phyloP scores from a whole-genome alignment of 306 rosid species.

The Quercus berberidifolia region DNA sequence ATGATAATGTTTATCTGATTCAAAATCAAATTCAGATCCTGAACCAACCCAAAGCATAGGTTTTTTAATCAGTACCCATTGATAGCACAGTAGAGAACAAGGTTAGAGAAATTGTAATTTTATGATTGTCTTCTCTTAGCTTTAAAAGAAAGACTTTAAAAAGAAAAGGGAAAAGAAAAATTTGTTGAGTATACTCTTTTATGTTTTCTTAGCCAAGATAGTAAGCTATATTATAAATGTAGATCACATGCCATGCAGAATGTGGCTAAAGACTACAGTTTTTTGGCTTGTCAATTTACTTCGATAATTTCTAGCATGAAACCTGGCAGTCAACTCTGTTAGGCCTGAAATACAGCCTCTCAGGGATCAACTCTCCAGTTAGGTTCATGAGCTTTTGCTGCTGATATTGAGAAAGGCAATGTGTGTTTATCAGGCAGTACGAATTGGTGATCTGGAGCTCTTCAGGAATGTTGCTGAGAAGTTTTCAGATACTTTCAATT shows the following conservation, averaged over 20 bases:
- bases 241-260: neutral
- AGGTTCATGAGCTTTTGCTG: neutral
- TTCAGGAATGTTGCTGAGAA: constrained; percentile 85
- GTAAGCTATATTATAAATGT: neutral
- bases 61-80: neutral
- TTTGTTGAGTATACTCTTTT: neutral
- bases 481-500: constrained; percentile 61
- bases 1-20: neutral
- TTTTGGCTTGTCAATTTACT: neutral
- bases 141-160: neutral
- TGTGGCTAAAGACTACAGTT: neutral
- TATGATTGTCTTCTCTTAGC: neutral
- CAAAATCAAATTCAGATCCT: neutral
- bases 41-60: neutral
- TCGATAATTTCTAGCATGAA: neutral
- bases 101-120: neutral
- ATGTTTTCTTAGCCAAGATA: neutral
- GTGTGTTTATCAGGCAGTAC: constrained; percentile 68
- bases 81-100: neutral
- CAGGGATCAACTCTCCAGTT: neutral
- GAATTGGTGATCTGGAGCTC: constrained; percentile 96
- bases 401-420: neutral
- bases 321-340: neutral
- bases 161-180: neutral
- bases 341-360: neutral